Percentiles rank a stretch among this genome's conserved stretches.
Conservation (phyloP, 345 rosid genomes). For the Sonneratia alba region DNA sequence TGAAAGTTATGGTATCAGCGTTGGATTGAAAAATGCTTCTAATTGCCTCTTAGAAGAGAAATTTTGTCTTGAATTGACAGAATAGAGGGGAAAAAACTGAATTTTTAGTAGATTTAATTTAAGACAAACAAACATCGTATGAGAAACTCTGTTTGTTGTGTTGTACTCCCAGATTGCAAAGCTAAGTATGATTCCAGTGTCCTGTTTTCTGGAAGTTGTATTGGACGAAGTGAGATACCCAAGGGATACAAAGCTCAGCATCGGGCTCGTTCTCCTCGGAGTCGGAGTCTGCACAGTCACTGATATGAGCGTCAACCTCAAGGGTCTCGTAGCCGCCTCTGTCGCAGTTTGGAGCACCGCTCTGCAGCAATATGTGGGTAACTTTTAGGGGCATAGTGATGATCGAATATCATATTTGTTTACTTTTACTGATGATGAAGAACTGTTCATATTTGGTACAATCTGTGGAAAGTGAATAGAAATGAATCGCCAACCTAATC, state of each 20-base stretch:
- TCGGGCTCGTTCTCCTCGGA: constrained; percentile 72
- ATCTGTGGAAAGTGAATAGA: too few species aligned
- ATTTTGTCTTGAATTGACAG: not conserved
- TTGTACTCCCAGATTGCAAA: constrained; percentile 68
- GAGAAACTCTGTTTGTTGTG: not conserved
- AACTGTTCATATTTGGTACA: not conserved
- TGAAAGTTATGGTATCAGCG: not conserved
- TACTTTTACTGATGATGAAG: not conserved
- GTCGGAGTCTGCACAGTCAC: constrained; percentile 98
- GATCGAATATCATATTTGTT: not conserved
- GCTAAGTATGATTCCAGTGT: constrained; percentile 97
- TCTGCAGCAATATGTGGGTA: constrained; percentile 89
- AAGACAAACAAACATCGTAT: not conserved
- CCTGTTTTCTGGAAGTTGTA: constrained; percentile 84
- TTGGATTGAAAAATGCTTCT: not conserved
- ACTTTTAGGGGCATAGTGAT: not conserved
- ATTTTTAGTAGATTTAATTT: not conserved
- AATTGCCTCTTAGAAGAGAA: not conserved
- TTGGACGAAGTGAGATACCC: constrained; percentile 90
- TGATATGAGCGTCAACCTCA: constrained; percentile 86
- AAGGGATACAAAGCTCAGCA: constrained; percentile 97
- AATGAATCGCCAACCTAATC: too few species aligned
- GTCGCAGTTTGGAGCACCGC: constrained; percentile 97
- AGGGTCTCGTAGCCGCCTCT: constrained; percentile 78
- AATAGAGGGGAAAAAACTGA: not conserved